phyloP scores from a whole-genome alignment of 208 protist species.

The Phytomonas sp. region DNA sequence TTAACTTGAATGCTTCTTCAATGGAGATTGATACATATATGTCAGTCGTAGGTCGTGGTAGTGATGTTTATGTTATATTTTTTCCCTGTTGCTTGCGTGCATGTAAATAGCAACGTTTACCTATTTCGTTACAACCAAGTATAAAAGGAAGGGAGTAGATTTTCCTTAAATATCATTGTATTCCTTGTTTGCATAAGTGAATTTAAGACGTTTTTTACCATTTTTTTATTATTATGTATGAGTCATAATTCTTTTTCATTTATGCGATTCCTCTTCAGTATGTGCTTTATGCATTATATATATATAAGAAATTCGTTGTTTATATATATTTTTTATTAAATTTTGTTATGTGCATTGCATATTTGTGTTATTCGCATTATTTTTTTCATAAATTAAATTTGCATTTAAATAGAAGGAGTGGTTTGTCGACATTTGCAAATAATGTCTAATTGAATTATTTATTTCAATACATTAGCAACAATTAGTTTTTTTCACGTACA shows the following conservation, averaged over 20 bases:
- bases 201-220: not conserved
- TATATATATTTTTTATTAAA: not conserved
- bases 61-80: not conserved
- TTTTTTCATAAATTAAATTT: conserved; percentile 5
- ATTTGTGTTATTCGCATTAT: not conserved
- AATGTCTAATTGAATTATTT: not conserved
- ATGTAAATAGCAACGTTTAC: not conserved
- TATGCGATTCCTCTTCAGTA: conserved; percentile 8
- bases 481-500: not conserved
- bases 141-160: not conserved
- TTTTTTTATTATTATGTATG: conserved; percentile 4
- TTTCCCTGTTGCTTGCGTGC: not conserved
- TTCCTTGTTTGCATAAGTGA: not conserved
- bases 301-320: too few relatives aligned
- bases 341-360: conserved; percentile 3
- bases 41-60: not conserved
- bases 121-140: not conserved
- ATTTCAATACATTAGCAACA: not conserved
- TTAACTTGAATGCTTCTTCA: not conserved
- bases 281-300: not conserved
- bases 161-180: not conserved
- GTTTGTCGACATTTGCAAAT: not conserved
- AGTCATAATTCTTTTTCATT: conserved; percentile 3
- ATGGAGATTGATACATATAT: not conserved
- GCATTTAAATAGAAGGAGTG: not conserved